Percentiles rank a stretch among this genome's conserved stretches.
These are phyloP conservation scores for Salix viminalis DNA, from an alignment of 345 rosid species.

Conservation along the genomic window DNA sequence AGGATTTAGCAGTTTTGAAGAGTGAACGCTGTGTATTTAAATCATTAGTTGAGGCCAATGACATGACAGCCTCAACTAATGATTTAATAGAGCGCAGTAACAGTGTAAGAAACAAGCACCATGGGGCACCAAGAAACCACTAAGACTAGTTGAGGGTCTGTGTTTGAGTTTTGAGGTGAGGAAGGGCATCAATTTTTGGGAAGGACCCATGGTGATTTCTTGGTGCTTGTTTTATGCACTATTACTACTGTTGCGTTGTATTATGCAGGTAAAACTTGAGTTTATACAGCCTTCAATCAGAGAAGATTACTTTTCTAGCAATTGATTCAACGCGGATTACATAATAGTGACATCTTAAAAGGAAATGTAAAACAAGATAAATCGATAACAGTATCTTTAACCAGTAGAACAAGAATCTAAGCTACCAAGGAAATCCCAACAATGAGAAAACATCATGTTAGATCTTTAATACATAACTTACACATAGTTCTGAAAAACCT, in stretches of 20 bases:
- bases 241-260: constrained; percentile 29
- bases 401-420: neutral
- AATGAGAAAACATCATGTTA: neutral
- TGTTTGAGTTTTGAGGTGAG: constrained; percentile 16
- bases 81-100: constrained; percentile 19
- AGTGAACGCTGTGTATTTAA: constrained; percentile 24
- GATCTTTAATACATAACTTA: neutral
- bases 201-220: constrained; percentile 18
- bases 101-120: constrained; percentile 22
- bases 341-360: neutral
- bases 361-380: neutral
- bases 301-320: neutral
- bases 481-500: neutral
- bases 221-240: constrained; percentile 26
- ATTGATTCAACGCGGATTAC: neutral
- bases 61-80: neutral
- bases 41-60: constrained; percentile 27
- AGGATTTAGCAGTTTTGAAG: constrained; percentile 19
- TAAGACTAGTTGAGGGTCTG: constrained; percentile 8
- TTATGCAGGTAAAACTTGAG: constrained; percentile 29
- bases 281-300: neutral
- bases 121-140: constrained; percentile 27
- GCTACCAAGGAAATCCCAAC: neutral
- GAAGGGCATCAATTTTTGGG: constrained; percentile 19
- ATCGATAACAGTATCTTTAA: too few species aligned